Conservation (phyloP, 2,329 filamentous ascomycete species). For the Fusarium protoensiforme region DNA sequence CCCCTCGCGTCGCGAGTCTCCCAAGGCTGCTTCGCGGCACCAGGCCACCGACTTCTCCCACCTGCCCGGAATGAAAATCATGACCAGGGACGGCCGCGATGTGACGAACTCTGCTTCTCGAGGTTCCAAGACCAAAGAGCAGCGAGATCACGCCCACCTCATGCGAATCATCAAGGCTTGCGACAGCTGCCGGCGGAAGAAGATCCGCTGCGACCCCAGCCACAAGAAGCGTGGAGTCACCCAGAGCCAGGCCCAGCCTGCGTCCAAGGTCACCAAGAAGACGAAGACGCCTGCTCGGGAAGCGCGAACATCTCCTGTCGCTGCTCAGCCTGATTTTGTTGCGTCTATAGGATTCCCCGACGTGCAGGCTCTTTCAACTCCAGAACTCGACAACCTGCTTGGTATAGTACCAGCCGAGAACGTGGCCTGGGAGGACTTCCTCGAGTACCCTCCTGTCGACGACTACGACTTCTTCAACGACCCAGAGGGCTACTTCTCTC, state of each 20-base stretch:
- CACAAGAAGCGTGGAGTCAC: slow-evolving; percentile 62
- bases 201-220: slow-evolving; percentile 71
- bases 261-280: slow-evolving; percentile 56
- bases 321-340: slow-evolving; percentile 16
- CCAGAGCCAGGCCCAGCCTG: slow-evolving; percentile 44
- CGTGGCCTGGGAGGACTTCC: slow-evolving; percentile 59
- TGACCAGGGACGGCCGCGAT: slow-evolving; percentile 71
- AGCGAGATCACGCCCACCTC: slow-evolving; percentile 73
- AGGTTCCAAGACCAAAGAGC: slow-evolving; percentile 74
- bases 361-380: slow-evolving; percentile 35
- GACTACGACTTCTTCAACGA: slow-evolving; percentile 59
- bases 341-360: slow-evolving; percentile 19
- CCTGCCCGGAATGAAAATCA: slow-evolving; percentile 73
- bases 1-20: slow-evolving; percentile 44
- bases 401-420: slow-evolving; percentile 18
- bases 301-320: slow-evolving; percentile 15
- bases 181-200: slow-evolving; percentile 70
- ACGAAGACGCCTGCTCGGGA: slow-evolving; percentile 42
- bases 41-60: slow-evolving; percentile 59
- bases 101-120: slow-evolving; percentile 71
- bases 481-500: slow-evolving; percentile 55
- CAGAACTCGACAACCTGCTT: slow-evolving; percentile 35
- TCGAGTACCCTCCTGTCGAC: slow-evolving; percentile 54
- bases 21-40: slow-evolving; percentile 45
- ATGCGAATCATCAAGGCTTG: slow-evolving; percentile 78